These are phyloP conservation scores for Globisporangium recalcitrans DNA, from an alignment of 352 stramenopile genomes.

Conservation along the genomic window DNA sequence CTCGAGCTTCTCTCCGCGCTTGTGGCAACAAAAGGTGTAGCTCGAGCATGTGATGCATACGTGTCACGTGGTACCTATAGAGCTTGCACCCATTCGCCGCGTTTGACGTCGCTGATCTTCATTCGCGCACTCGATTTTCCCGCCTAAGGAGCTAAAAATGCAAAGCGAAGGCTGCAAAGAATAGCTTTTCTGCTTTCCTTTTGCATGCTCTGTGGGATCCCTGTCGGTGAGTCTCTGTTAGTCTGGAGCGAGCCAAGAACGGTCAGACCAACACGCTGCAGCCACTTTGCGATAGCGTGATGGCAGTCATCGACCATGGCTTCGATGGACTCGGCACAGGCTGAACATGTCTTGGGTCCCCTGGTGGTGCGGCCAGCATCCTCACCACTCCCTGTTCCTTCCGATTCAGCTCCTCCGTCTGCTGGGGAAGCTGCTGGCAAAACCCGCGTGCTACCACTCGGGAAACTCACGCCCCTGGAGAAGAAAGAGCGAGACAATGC, in stretches of 20 bases:
- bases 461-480: slow-evolving; percentile 37
- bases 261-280: background rate
- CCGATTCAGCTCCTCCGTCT: background rate
- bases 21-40: no score
- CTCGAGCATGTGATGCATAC: no score
- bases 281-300: background rate
- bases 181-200: background rate
- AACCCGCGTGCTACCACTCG: background rate
- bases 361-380: background rate
- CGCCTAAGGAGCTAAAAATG: no score
- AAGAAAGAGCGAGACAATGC: slow-evolving; percentile 41
- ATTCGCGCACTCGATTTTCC: no score
- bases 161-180: background rate
- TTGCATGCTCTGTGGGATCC: no score
- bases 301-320: background rate
- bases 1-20: background rate
- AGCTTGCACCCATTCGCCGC: no score
- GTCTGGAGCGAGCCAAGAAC: background rate
- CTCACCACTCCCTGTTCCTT: background rate
- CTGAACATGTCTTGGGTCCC: background rate
- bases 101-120: no score
- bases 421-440: background rate
- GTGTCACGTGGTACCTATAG: no score
- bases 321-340: background rate
- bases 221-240: no score